These are phyloP conservation scores for Fusarium longipes DNA, from an alignment of 2,329 filamentous ascomycete genomes.

Conservation along the genomic window DNA sequence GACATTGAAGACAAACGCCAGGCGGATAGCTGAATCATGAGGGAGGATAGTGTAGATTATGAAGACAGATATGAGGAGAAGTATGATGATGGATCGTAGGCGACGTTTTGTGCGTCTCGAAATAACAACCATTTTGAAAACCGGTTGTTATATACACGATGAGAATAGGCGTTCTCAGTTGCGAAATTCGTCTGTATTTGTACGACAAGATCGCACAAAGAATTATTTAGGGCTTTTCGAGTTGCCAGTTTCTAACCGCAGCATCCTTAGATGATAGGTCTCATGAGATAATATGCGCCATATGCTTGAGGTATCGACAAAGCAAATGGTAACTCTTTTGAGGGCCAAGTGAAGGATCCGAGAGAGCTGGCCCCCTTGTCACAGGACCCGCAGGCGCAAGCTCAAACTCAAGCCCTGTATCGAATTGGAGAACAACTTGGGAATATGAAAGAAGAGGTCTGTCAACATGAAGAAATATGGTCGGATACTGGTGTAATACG, in stretches of 20 bases:
- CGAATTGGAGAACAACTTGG: background rate
- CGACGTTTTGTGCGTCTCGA: constrained; percentile 48
- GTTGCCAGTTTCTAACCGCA: background rate
- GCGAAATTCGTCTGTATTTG: constrained; percentile 8
- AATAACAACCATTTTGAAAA: constrained; percentile 32
- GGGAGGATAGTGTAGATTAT: constrained; percentile 49
- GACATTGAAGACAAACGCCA: constrained; percentile 51
- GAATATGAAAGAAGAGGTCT: background rate
- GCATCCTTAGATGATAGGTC: constrained; percentile 12
- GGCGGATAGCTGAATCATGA: constrained; percentile 49
- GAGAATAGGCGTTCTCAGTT: constrained; percentile 1
- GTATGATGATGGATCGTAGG: constrained; percentile 36
- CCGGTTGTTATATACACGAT: constrained; percentile 8
- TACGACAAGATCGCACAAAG: constrained; percentile 8
- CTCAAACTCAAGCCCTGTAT: background rate
- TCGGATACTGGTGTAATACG: background rate
- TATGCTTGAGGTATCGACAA: constrained; percentile 1
- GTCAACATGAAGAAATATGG: background rate
- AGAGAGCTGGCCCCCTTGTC: constrained; percentile 15
- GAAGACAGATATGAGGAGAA: constrained; percentile 43
- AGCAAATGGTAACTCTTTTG: background rate
- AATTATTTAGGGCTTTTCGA: background rate
- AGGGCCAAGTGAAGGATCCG: constrained; percentile 1
- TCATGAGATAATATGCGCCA: background rate
- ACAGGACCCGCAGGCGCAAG: constrained; percentile 5